Base-by-base conservation (phyloP, 768 basidiomycete species). In the Lyophyllum decastes region DNA sequence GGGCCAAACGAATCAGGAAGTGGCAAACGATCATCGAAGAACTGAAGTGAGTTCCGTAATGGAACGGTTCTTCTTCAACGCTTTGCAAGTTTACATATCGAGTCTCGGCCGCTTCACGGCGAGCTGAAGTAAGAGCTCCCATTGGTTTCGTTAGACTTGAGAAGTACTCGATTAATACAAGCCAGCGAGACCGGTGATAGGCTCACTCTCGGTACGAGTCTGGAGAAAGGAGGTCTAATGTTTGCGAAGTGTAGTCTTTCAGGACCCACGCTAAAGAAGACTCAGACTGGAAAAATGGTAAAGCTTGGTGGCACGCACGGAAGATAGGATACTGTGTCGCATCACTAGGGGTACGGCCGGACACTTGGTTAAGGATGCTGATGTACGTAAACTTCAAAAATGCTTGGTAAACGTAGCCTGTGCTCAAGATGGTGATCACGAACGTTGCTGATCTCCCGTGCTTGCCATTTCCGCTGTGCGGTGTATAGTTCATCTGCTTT, bases 21-120 rank as follows among this genome's bases (percentile, higher is more conserved):
- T 96, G 94, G 75, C 94, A 95, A 45, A 95, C 92, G 57, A 94
- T 96, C 95, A 97, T 97, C 2, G 94, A 95, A 10, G 94, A 95
- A 67, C 91, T 93, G 67, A 95, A 98, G 68, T 98, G 95, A 0
- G 95, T 97, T 43, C 95, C 91, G 60, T 93, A 94, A 66, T 94
- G 91, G 72, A 96, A 96, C 0, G 95, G 95, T 34, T 84, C 82
- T 72, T 98, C 95, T 8, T 73, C 89, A 2, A 96, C 89, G 59
- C 92, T 86, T 64, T 86, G 72, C 11, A 95, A 78, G 61, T 88
- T 91, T 30, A 73, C 71, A 63, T 95, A 95, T 41, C 94, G 83
- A 33, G 82, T 83, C 48, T 79, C 76, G 0, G 95, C 95, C 6
- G 90, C 89, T 57, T 90, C 88, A 34, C 84, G 76, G 4, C 95